Base-by-base conservation (phyloP, 2,329 filamentous ascomycete species). In the Nemania diffusa region DNA sequence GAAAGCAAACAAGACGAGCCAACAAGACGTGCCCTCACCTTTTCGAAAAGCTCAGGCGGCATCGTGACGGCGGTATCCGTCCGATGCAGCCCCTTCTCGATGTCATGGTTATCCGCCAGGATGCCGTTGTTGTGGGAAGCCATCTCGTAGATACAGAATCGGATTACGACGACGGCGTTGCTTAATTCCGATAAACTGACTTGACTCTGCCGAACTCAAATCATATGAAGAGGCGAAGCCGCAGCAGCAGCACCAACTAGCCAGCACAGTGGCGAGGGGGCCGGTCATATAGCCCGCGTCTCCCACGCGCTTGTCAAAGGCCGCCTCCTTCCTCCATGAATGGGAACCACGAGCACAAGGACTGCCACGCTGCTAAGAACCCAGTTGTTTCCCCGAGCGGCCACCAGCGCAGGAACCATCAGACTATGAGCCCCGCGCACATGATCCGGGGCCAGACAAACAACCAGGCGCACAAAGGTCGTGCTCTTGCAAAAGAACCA, bases 21-120 rank as follows among this genome's bases (percentile, higher is more conserved):
- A n/a, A n/a, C n/a, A n/a, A n/a, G n/a, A n/a, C n/a, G n/a, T 15
- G 15, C 6, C 37, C 51, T 52, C 56, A 74, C 75, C 69, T 79
- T 80, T 68, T 80, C 78, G 44, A 80, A 80, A 5, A 80, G 75
- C 72, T 80, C 78, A 13, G 77, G 78, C 1, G 78, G 78, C 76
- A 80, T 79, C 11, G 78, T 79, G 27, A 80, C 78, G 7, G 72
- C 73, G 2, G 79, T 80, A 0, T 75, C 73, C 0, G 78, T 76
- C 32, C 75, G 69, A 51, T 77, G 71, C 34, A 80, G 70, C 24
- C 77, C 78, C 64, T 78, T 80, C 55, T 80, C 78, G 57, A 77
- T 74, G 61, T 79, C 78, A 32, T 69, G 65, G 17, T 67, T 52
- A 44, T 57, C 65, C 15, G 51, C 37, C 29, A 55, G 5, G 22